Conservation (phyloP, 1,284 basidiomycete species). For the Phylloboletellus chloephorus region DNA sequence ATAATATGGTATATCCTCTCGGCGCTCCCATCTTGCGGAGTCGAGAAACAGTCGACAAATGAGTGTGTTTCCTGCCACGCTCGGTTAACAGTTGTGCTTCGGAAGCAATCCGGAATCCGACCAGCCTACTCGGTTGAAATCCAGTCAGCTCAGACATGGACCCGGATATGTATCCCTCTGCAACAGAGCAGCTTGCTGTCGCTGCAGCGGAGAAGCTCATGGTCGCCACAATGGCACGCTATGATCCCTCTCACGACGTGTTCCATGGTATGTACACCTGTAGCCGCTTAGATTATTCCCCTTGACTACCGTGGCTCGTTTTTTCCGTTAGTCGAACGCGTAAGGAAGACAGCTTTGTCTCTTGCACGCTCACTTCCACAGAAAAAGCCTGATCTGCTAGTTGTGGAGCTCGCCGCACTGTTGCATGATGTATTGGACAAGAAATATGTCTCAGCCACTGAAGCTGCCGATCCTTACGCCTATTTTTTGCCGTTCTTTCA, state of each 20-base stretch:
- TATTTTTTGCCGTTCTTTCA: conserved; percentile 68
- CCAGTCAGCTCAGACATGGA: neutral
- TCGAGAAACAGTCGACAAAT: conserved; percentile 4
- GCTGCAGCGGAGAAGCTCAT: conserved; percentile 66
- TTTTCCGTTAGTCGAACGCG: conserved; percentile 64
- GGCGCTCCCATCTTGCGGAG: conserved; percentile 19
- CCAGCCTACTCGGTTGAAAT: too few relatives aligned
- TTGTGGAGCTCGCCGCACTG: conserved; percentile 79
- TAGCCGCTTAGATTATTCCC: neutral
- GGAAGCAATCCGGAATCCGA: conserved; percentile 27
- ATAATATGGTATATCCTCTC: conserved; percentile 19
- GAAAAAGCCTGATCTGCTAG: conserved; percentile 56
- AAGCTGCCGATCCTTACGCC: conserved; percentile 55
- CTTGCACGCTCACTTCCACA: conserved; percentile 51
- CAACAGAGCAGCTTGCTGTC: conserved; percentile 42
- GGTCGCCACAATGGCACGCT: conserved; percentile 70
- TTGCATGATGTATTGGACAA: conserved; percentile 87
- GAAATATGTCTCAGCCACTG: conserved; percentile 66
- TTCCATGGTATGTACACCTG: conserved; percentile 64
- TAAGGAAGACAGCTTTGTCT: conserved; percentile 68
- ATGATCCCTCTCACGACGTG: conserved; percentile 88
- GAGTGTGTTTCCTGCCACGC: conserved; percentile 3
- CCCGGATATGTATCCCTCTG: conserved; percentile 27
- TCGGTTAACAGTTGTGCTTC: conserved; percentile 3
- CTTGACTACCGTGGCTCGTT: conserved; percentile 7